Conservation (phyloP, 768 basidiomycete species). For the Lactarius trivialis region DNA sequence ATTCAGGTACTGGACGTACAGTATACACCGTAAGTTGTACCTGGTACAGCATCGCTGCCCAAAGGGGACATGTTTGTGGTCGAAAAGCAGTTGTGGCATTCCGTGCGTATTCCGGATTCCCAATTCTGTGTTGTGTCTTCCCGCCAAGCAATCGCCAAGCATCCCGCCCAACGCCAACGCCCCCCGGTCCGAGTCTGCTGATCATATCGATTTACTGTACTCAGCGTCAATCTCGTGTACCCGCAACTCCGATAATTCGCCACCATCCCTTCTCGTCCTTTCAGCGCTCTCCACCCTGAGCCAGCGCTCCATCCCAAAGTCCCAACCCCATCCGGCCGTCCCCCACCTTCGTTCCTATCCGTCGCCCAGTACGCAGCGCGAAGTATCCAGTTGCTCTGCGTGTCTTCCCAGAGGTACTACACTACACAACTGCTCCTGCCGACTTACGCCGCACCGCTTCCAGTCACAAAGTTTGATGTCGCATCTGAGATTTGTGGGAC, state of each 20-base stretch:
- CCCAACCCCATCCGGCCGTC: neutral
- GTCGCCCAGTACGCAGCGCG: conserved; percentile 76
- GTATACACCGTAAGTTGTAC: too few relatives aligned
- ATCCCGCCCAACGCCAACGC: too few relatives aligned
- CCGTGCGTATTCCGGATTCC: neutral
- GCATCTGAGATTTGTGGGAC: conserved; percentile 99
- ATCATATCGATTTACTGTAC: neutral
- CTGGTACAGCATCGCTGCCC: too few relatives aligned
- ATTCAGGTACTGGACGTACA: too few relatives aligned
- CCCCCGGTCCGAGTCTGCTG: too few relatives aligned
- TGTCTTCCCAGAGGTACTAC: conserved; percentile 43
- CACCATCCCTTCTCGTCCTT: neutral
- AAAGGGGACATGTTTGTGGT: too few relatives aligned
- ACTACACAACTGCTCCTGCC: conserved; percentile 58
- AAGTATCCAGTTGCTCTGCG: conserved; percentile 37
- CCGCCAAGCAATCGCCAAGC: too few relatives aligned
- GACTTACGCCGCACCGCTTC: conserved; percentile 49
- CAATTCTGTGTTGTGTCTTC: too few relatives aligned
- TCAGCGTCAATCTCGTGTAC: neutral
- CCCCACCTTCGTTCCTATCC: conserved; percentile 50
- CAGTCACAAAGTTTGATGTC: conserved; percentile 71
- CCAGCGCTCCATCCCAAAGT: neutral
- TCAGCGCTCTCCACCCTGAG: neutral
- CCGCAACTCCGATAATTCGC: neutral
- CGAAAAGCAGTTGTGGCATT: too few relatives aligned